These are phyloP conservation scores for Tolypocladium sp. DNA, from an alignment of 2,329 filamentous ascomycete genomes.

Conservation along the genomic window DNA sequence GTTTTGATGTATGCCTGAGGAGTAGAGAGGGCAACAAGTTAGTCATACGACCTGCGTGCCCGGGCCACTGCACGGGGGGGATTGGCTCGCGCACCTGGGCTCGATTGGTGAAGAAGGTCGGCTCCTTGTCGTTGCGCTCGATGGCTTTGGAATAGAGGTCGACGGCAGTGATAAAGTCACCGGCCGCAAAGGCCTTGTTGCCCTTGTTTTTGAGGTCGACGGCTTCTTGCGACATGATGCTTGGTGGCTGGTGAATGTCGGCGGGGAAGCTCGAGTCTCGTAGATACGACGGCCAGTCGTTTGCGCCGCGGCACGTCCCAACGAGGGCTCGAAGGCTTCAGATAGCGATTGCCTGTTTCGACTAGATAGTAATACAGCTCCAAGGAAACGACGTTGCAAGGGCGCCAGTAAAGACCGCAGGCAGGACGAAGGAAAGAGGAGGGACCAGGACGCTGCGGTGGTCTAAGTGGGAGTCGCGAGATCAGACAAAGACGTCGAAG, in stretches of 20 bases:
- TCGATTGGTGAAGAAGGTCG: slow-evolving; percentile 88
- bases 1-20: slow-evolving; percentile 83
- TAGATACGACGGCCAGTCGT: background rate
- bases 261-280: background rate
- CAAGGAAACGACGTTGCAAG: background rate
- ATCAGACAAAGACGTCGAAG: background rate
- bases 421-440: background rate
- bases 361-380: background rate
- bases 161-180: slow-evolving; percentile 78
- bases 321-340: background rate
- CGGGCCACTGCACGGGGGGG: background rate
- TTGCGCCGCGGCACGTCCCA: background rate
- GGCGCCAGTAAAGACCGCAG: too few species aligned
- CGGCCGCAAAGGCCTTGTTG: slow-evolving; percentile 82
- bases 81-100: slow-evolving; percentile 61
- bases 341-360: background rate
- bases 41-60: slow-evolving; percentile 34
- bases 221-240: slow-evolving; percentile 52
- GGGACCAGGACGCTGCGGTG: background rate
- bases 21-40: slow-evolving; percentile 15
- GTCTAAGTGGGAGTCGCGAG: background rate
- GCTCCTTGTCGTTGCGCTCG: slow-evolving; percentile 69
- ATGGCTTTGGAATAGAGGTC: slow-evolving; percentile 85
- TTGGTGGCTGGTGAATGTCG: slow-evolving; percentile 1
- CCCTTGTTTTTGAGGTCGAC: slow-evolving; percentile 84